These are phyloP conservation scores for Delonix regia DNA, from an alignment of 306 rosid genomes.

Conservation along the genomic window DNA sequence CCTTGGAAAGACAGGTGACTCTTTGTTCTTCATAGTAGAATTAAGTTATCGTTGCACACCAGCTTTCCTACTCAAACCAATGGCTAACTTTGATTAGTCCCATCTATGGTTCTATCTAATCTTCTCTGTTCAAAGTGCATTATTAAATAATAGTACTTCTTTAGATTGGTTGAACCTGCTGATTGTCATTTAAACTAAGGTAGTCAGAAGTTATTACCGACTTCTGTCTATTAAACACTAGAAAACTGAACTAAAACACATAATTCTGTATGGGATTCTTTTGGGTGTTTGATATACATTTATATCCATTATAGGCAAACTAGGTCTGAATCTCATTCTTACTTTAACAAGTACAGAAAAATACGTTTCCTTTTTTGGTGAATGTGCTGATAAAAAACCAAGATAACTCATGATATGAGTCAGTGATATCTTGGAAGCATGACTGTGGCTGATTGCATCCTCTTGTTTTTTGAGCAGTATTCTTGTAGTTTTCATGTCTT, in stretches of 20 bases:
- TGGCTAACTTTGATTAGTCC: neutral
- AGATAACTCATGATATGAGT: neutral
- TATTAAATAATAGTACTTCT: neutral
- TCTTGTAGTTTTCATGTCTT: neutral
- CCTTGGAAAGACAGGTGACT: too few species aligned
- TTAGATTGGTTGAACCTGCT: neutral
- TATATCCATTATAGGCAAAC: neutral
- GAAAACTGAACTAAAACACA: constrained; percentile 3
- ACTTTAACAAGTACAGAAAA: neutral
- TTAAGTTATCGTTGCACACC: neutral
- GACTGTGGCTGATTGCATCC: constrained; percentile 9
- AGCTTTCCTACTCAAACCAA: neutral
- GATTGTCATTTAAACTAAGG: neutral
- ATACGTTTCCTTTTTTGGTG: neutral
- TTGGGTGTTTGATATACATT: constrained; percentile 5
- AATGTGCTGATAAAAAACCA: neutral
- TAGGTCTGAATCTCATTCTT: neutral
- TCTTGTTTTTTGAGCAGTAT: neutral
- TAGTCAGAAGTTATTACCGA: neutral
- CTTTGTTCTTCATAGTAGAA: neutral
- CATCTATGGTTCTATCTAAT: neutral
- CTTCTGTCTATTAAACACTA: neutral
- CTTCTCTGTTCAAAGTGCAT: neutral
- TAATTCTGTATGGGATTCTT: constrained; percentile 9
- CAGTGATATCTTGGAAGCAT: constrained; percentile 7